Base-by-base conservation (phyloP, 345 rosid genomes). In the Salix viminalis region DNA sequence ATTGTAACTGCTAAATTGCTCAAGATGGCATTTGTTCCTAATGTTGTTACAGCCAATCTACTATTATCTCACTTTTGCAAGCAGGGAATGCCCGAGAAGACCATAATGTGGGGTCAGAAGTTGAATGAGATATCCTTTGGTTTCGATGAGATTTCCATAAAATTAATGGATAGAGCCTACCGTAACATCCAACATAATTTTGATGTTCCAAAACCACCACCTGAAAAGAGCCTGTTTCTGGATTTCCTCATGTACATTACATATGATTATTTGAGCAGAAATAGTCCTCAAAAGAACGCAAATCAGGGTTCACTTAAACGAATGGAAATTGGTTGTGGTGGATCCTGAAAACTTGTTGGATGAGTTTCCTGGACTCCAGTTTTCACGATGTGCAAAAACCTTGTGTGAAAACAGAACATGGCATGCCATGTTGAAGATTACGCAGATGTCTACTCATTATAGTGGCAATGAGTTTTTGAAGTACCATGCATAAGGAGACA, bases 161-260 rank as follows among this genome's bases (percentile, higher is more conserved):
- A 79, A 62, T 83, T 89, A 78, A 74, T 87, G 77, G 81, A 86
- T 75, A 79, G 74, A 75, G 92, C 97, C 64, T 80, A 78, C 77
- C 54, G 21, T 28, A 70, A 66, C 54, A 69, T 67, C 28, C 85
- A 79, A 62, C 69, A 78, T 39, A 78, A 70, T 73, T 23, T 36
- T 71, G 75, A 52, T 8, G 66, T 65, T 42, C 68, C 32, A 50
- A 79, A 76, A 72, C 81, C 77, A 80, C 68, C 86, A 69, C 71
- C 88, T 32, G 91, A 79, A 77, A 91, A 85, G 84, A 67, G 79
- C 61, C 79, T 89, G 50, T 87, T 89, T 71, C 84, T 92, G 74
- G 94, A 92, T 80, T 89, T 86, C 82, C 87, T 92, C 73, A 92
- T 92, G 97, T 86, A 86, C 81, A 80, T 88, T 26, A 89, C 92